Percentiles rank a stretch among this genome's conserved stretches.
These are phyloP conservation scores for Millerozyma acaciae DNA, from an alignment of 805 yeast species.

Conservation along the genomic window DNA sequence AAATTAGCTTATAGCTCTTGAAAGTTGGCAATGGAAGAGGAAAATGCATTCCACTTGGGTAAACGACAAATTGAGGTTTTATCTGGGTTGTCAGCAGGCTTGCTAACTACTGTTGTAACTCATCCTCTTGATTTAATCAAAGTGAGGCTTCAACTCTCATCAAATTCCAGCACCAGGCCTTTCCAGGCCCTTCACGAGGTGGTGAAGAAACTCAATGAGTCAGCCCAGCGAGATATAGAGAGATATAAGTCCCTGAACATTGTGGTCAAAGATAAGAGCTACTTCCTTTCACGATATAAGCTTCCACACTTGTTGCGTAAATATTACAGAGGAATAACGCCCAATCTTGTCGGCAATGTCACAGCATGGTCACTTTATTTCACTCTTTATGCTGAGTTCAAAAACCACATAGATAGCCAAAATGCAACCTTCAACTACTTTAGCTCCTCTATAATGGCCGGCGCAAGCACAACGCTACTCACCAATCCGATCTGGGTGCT, in stretches of 20 bases:
- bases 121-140: slow-evolving; percentile 91
- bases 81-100: slow-evolving; percentile 80
- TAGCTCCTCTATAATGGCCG: slow-evolving; percentile 51
- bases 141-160: slow-evolving; percentile 68
- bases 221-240: slow-evolving; percentile 14
- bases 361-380: slow-evolving; percentile 89
- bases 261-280: neutral
- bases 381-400: slow-evolving; percentile 64
- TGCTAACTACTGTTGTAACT: slow-evolving; percentile 69
- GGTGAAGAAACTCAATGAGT: slow-evolving; percentile 15
- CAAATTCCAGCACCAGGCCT: slow-evolving; percentile 10
- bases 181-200: slow-evolving; percentile 19
- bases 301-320: slow-evolving; percentile 21
- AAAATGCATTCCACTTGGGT: slow-evolving; percentile 7
- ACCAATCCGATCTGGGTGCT: slow-evolving; percentile 97
- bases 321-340: slow-evolving; percentile 71
- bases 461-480: slow-evolving; percentile 64
- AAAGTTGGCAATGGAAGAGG: neutral
- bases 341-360: slow-evolving; percentile 81
- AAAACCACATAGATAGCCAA: slow-evolving; percentile 19
- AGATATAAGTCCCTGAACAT: slow-evolving; percentile 1
- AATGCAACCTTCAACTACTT: slow-evolving; percentile 27
- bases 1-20: too few species aligned
- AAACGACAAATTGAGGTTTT: slow-evolving; percentile 48
- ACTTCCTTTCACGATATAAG: slow-evolving; percentile 1